Conservation (phyloP, 768 basidiomycete species). For the Termitomyces sp. region DNA sequence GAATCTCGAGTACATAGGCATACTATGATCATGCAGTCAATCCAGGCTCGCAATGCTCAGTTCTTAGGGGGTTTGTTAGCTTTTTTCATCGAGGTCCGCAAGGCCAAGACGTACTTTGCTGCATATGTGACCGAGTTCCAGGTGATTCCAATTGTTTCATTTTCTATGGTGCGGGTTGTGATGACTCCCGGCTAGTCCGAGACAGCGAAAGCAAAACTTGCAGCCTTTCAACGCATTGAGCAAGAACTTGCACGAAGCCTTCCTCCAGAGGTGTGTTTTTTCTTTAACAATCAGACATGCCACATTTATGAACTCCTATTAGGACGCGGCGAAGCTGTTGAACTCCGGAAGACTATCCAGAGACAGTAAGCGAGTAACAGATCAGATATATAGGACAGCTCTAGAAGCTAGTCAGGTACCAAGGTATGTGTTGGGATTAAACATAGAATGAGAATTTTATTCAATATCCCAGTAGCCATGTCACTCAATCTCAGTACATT, state of each 20-base stretch:
- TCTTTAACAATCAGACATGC: background rate
- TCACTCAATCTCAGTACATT: background rate
- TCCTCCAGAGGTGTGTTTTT: background rate
- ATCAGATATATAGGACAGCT: background rate
- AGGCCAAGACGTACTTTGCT: background rate
- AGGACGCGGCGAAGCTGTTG: background rate
- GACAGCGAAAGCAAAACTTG: background rate
- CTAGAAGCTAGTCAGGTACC: background rate
- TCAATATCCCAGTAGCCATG: background rate
- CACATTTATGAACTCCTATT: background rate
- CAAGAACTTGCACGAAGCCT: background rate
- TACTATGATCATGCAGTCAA: too few relatives aligned
- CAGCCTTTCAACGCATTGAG: background rate
- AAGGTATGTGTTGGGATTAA: background rate
- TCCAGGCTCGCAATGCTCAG: background rate
- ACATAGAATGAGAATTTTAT: background rate
- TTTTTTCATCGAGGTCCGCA: background rate
- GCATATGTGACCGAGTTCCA: background rate
- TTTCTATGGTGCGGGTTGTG: background rate
- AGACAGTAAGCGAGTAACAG: background rate
- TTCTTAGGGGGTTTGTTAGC: background rate
- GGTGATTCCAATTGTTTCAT: background rate
- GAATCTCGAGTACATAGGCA: background rate
- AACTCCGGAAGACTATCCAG: background rate
- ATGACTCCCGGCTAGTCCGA: background rate